Evolutionary conservation across 371 early-diverging fungal genomes (phyloP).

Genomic region (Mortierella sp.): DNA sequence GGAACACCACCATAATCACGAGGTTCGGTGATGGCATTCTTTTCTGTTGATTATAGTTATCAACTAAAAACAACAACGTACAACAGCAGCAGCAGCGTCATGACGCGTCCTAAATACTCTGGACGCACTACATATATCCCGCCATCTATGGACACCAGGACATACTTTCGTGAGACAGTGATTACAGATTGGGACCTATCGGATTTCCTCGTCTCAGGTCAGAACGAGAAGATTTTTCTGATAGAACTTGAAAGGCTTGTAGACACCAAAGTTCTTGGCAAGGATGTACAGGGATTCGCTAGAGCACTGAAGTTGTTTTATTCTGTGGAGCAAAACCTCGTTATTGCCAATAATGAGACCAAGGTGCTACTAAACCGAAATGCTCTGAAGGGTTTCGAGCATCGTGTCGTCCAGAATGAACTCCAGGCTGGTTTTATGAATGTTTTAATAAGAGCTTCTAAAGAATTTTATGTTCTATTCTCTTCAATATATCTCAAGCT

Average conservation of each 20-base stretch:
- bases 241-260: conserved; percentile 4
- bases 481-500: not conserved
- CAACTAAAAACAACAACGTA: too few species aligned
- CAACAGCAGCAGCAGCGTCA: not conserved
- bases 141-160: not conserved
- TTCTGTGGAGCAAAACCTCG: conserved; percentile 8
- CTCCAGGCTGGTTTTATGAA: not conserved
- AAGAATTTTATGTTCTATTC: not conserved
- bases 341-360: conserved; percentile 8
- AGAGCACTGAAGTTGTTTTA: conserved; percentile 3
- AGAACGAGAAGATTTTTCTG: conserved; percentile 12
- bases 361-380: conserved; percentile 1
- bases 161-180: conserved; percentile 8
- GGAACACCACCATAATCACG: too few species aligned
- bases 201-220: conserved; percentile 13
- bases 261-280: conserved; percentile 1
- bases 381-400: conserved; percentile 4
- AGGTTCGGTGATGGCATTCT: too few species aligned
- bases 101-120: not conserved
- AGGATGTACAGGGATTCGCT: conserved; percentile 11
- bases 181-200: conserved; percentile 10
- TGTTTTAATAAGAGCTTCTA: not conserved
- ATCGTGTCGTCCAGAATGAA: not conserved
- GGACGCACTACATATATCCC: not conserved
- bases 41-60: too few species aligned